phyloP scores from a whole-genome alignment of 2,329 filamentous ascomycete species.

The Aspergillus melleus region DNA sequence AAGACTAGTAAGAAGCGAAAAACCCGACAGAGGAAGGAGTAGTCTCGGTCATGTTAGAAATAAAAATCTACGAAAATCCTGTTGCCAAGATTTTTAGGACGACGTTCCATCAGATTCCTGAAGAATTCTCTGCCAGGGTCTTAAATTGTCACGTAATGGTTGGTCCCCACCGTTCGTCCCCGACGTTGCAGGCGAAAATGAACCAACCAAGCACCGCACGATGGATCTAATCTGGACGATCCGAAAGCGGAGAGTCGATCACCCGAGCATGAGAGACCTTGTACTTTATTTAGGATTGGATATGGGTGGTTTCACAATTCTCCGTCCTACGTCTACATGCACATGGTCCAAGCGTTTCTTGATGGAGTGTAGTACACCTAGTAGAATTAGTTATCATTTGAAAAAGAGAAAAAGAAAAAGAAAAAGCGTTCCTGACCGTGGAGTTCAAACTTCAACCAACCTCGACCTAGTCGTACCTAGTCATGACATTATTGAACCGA shows the following conservation, averaged over 20 bases:
- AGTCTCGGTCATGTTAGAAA: background rate
- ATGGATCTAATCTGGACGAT: constrained; percentile 3
- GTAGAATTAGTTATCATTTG: background rate
- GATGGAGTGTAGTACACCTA: background rate
- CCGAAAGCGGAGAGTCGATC: constrained; percentile 9
- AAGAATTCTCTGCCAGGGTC: background rate
- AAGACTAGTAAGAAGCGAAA: constrained; percentile 28
- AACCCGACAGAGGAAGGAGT: constrained; percentile 16
- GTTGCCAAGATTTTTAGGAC: background rate
- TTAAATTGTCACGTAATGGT: background rate
- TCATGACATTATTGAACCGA: background rate
- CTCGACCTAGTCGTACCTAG: background rate
- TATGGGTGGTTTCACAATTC: no score
- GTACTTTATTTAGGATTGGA: background rate
- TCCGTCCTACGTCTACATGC: background rate
- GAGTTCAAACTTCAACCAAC: background rate
- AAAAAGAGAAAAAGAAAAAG: no score
- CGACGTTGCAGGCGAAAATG: background rate
- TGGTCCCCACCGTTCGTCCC: background rate
- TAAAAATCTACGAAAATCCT: background rate
- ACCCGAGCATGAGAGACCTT: background rate
- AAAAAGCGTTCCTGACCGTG: background rate
- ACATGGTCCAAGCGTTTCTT: background rate
- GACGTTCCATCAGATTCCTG: background rate
- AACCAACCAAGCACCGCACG: background rate